A percentile compares a stretch with the other conserved stretches of the same genome.
Conservation (phyloP, 176 grass and related monocot species). For the Eragrostis curvula region DNA sequence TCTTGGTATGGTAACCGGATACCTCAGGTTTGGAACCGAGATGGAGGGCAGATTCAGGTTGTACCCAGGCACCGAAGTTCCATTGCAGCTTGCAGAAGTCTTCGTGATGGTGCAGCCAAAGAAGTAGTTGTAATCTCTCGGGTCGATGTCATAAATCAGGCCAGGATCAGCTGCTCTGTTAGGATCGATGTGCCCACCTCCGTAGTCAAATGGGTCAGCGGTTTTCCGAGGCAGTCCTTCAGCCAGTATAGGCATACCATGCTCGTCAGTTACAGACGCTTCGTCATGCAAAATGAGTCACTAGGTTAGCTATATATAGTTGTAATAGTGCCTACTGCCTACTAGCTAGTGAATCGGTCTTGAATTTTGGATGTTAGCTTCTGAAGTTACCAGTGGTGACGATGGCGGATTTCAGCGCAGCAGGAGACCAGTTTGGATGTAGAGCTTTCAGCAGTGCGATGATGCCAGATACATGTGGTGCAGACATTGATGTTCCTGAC, state of each 20-base stretch:
- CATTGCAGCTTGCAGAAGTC: not conserved
- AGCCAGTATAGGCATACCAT: conserved; percentile 49
- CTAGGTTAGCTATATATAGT: not conserved
- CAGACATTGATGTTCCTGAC: conserved; percentile 42
- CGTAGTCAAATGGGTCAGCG: conserved; percentile 64
- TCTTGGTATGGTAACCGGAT: not conserved
- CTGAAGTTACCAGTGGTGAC: conserved; percentile 30
- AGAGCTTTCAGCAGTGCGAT: conserved; percentile 18
- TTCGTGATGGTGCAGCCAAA: conserved; percentile 18
- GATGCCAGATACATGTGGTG: conserved; percentile 32
- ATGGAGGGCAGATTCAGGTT: conserved; percentile 43
- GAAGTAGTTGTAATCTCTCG: conserved; percentile 47
- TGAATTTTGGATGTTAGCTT: not conserved
- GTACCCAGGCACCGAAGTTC: not conserved
- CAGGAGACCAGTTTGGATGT: conserved; percentile 39
- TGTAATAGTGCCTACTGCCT: not conserved
- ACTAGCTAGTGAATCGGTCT: not conserved
- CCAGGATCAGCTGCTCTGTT: conserved; percentile 52
- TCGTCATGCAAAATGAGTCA: not conserved
- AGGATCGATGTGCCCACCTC: conserved; percentile 55
- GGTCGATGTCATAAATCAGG: conserved; percentile 41
- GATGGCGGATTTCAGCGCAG: conserved; percentile 29
- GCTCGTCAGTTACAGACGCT: conserved; percentile 48
- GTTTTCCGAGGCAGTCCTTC: conserved; percentile 46
- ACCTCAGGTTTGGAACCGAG: conserved; percentile 28